Evolutionary conservation across 2,329 filamentous ascomycete genomes (phyloP), one percentile per base, ranked within the genome.

Genomic region (Trichoderma endophyticum): DNA sequence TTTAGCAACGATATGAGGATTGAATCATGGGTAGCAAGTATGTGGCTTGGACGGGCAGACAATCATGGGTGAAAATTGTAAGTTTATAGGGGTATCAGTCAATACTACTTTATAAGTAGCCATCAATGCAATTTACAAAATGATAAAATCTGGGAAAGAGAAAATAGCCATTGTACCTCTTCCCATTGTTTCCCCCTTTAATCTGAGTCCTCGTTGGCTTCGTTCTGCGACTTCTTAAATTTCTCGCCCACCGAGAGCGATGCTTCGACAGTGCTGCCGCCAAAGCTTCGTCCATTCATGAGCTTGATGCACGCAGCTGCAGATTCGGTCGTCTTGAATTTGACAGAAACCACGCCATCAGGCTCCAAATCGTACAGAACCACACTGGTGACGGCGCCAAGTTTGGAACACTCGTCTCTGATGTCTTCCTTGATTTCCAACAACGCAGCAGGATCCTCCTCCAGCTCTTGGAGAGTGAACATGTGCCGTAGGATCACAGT

Each of bases 361-460:
- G 88, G 83, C 81, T 99, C 97, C 74, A 91, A 86, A 80, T 99
- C 96, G 80, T 92, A 99, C 18, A 99, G 84, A 3, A 96, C 91
- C 54, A 98, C 93, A 78, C 97, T 98, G 36, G 94, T 97, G 43
- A 98, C 93, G 28, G 91, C 87, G 3, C 96, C 96, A 15, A 96
- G 85, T 82, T 97, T 97, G 72, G 89, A 87, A 80, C 94, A 97
- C 82, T 97, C 95, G 65, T 97, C 93, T 60, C 93, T 89, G 71
- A 98, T 93, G 79, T 99, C 96, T 80, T 97, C 92, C 79, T 97
- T 97, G 83, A 98, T 97, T 74, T 98, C 95, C 48, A 97, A 85
- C 73, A 97, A 87, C 1, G 92, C 93, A 0, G 90, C 90, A 2
- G 93, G 90, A 77, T 98, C 95, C 78, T 97, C 93, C 76, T 94